Percentiles rank a stretch among this genome's conserved stretches.
Conservation (phyloP, 768 basidiomycete species). For the Phallus indusiatus region DNA sequence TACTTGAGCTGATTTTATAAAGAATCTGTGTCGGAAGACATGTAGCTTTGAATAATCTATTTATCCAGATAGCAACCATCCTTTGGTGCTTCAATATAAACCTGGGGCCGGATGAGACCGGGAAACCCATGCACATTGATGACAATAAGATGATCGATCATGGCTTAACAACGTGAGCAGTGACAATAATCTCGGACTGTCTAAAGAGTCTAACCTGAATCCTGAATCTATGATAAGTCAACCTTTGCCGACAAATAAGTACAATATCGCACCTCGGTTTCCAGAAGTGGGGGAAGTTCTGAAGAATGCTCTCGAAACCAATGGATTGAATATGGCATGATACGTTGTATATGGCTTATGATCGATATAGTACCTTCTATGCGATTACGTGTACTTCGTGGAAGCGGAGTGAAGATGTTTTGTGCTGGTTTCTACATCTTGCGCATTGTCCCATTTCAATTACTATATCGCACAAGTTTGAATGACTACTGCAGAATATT, state of each 20-base stretch:
- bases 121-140: conserved; percentile 25
- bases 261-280: not conserved
- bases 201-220: not conserved
- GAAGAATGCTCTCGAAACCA: not conserved
- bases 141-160: not conserved
- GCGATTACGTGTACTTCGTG: too few species aligned
- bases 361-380: too few species aligned
- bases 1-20: not conserved
- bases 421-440: too few species aligned
- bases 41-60: conserved; percentile 26
- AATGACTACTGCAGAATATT: too few species aligned
- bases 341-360: too few species aligned
- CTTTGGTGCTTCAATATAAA: conserved; percentile 12
- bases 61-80: conserved; percentile 24
- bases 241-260: not conserved
- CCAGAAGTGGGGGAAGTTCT: not conserved
- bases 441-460: too few species aligned
- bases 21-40: conserved; percentile 26
- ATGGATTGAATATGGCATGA: not conserved
- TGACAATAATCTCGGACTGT: not conserved
- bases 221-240: not conserved
- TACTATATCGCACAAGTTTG: too few species aligned
- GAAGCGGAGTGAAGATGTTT: too few species aligned
- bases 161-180: not conserved
- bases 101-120: conserved; percentile 32